Evolutionary conservation across 306 rosid genomes (phyloP), one percentile per base, ranked within the genome.

Genomic region (Arachis stenosperma): DNA sequence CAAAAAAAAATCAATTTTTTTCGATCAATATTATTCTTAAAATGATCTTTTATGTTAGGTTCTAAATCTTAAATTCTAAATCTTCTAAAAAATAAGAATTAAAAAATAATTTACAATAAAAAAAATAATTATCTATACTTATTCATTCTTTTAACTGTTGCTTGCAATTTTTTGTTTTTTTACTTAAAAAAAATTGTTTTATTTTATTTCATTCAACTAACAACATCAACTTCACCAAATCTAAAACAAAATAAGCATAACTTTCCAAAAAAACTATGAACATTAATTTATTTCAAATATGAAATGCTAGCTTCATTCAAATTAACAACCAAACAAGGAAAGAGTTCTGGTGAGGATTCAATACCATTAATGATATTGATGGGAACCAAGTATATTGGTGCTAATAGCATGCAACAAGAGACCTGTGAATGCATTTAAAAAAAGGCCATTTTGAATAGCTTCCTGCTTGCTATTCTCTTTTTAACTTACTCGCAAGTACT

Each of bases 361-460:
- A 74, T 79, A 67, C 69, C 91, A 88, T 88, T 90, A 79, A 92
- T 83, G 86, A 81, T 12, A 44, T n/a, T 14, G 55, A 50, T 50
- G 15, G 73, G 59, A 83, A 27, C 61, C 84, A 69, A 50, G 22
- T 39, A 59, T 17, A 61, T 50, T 46, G 43, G 37, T 78, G 65
- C 50, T 17, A 79, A 70, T 22, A 22, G 2, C 4, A 54, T 75
- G 61, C 65, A 72, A 81, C 96, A 92, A 52, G 91, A 81, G 17
- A 79, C 88, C 66, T 73, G 96, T 92, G 98, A 87, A 83, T 85
- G 80, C 85, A 81, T 86, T 92, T 80, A 86, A 78, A 51, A 61
- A 78, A 71, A 40, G 37, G 3, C 37, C 14, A 48, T 7, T 79
- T 75, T 75, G 73, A 82, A 63, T 72, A 3, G 61, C 43, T 62